These are phyloP conservation scores for Decorospora gaudefroyi DNA, from an alignment of 2,329 filamentous ascomycete species.

Conservation along the genomic window DNA sequence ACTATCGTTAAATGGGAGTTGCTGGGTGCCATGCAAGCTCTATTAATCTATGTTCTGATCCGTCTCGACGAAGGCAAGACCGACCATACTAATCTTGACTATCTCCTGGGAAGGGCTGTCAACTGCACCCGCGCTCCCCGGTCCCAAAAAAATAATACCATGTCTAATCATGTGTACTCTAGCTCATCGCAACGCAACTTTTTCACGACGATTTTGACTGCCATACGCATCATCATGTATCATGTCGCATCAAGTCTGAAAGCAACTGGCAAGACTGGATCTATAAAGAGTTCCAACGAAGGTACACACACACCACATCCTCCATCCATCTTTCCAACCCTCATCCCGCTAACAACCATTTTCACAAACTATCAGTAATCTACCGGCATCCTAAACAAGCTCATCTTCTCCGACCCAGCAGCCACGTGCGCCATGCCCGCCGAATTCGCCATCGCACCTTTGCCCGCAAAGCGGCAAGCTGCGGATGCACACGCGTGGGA, in stretches of 20 bases:
- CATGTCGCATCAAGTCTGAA: not conserved
- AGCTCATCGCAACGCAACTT: slow-evolving; percentile 2
- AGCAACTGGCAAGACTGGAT: slow-evolving; percentile 46
- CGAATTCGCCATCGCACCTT: slow-evolving; percentile 50
- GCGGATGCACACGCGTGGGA: slow-evolving; percentile 44
- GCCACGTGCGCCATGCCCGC: slow-evolving; percentile 43
- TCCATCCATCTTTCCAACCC: not conserved
- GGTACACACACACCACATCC: slow-evolving; percentile 28
- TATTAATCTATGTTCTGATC: slow-evolving; percentile 52
- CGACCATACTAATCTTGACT: slow-evolving; percentile 52
- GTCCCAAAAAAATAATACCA: not conserved
- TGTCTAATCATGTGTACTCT: not conserved
- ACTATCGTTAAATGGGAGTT: slow-evolving; percentile 47
- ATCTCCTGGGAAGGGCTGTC: slow-evolving; percentile 3
- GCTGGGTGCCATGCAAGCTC: slow-evolving; percentile 52
- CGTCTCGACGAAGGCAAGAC: slow-evolving; percentile 53
- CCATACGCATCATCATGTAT: not conserved
- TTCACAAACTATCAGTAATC: slow-evolving; percentile 47
- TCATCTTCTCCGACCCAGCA: slow-evolving; percentile 52
- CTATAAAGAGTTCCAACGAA: slow-evolving; percentile 49
- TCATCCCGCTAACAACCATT: not conserved
- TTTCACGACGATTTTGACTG: slow-evolving; percentile 2
- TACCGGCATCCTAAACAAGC: slow-evolving; percentile 51
- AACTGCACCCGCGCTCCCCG: not conserved
- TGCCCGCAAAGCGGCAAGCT: slow-evolving; percentile 51